phyloP scores from a whole-genome alignment of 306 rosid genomes.

The Neltuma alba region DNA sequence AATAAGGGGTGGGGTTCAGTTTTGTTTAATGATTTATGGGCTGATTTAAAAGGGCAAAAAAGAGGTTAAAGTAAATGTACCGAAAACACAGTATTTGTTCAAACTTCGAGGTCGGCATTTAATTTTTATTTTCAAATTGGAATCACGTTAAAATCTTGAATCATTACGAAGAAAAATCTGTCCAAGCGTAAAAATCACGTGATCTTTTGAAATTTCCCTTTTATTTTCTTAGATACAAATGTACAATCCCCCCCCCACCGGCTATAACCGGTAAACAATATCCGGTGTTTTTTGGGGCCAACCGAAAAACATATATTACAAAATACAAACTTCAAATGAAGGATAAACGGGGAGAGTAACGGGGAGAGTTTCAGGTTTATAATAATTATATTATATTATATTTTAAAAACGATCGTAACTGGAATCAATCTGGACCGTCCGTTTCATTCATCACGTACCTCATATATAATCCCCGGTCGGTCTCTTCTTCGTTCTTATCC shows the following conservation, averaged over 20 bases:
- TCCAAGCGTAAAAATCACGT: constrained; percentile 14
- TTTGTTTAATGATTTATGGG: neutral
- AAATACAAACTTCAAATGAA: neutral
- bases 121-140: neutral
- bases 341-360: neutral
- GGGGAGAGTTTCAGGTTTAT: constrained; percentile 1
- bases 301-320: neutral
- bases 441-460: neutral
- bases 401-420: neutral
- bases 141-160: neutral
- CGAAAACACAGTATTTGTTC: neutral
- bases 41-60: neutral
- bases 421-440: constrained; percentile 43
- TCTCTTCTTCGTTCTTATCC: constrained; percentile 59
- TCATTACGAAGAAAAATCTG: neutral
- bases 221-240: neutral
- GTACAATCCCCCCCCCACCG: neutral
- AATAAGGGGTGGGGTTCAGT: neutral
- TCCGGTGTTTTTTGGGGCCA: neutral
- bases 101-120: neutral
- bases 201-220: neutral
- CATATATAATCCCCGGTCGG: constrained; percentile 34
- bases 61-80: neutral
- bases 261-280: neutral
- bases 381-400: neutral